phyloP scores from a whole-genome alignment of 1,139 yeast genomes.

The Hemisphaericaspora subhashii region DNA sequence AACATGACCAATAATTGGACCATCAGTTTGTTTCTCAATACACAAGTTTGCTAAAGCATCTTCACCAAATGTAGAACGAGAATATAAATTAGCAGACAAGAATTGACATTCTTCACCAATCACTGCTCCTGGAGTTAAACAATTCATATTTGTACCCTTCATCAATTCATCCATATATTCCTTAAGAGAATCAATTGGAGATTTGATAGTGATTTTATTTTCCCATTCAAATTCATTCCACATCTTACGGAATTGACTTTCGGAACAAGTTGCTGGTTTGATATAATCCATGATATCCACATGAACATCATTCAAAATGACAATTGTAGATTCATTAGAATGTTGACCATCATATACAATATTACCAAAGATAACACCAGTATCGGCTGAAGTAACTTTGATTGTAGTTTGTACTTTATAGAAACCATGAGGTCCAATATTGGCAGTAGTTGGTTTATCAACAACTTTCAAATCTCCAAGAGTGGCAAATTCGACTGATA shows the following conservation, averaged over 20 bases:
- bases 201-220: conserved; percentile 89
- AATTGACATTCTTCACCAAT: conserved; percentile 88
- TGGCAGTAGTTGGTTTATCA: conserved; percentile 89
- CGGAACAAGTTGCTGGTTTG: conserved; percentile 88
- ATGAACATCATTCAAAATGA: conserved; percentile 90
- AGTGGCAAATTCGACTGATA: conserved; percentile 94
- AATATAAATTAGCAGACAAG: conserved; percentile 90
- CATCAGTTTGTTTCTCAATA: conserved; percentile 75
- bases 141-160: conserved; percentile 88
- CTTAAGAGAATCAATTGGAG: conserved; percentile 66
- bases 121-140: conserved; percentile 88
- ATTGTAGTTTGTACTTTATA: conserved; percentile 85
- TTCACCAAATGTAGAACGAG: conserved; percentile 94
- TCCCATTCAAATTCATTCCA: conserved; percentile 99
- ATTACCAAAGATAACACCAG: conserved; percentile 96
- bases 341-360: conserved; percentile 96
- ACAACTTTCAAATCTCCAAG: conserved; percentile 94
- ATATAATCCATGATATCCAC: conserved; percentile 97
- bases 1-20: conserved; percentile 89
- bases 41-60: conserved; percentile 96
- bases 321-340: conserved; percentile 86
- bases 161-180: conserved; percentile 78
- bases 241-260: conserved; percentile 90
- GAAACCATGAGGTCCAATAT: conserved; percentile 95
- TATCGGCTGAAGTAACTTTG: conserved; percentile 95